phyloP scores from a whole-genome alignment of 2,329 filamentous ascomycete genomes.

The Leptographium procerum region DNA sequence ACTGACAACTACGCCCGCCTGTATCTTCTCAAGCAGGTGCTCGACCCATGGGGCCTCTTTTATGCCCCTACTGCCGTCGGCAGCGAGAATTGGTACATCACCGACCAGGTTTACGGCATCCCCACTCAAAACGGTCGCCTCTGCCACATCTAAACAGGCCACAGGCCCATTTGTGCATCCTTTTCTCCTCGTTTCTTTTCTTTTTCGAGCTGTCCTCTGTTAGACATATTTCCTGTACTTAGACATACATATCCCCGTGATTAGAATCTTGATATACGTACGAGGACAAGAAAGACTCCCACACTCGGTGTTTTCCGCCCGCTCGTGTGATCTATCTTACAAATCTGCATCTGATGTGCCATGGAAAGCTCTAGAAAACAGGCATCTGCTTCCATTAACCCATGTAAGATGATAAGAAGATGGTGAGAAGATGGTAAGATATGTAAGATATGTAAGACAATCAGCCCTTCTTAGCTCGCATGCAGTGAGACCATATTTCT shows the following conservation, averaged over 20 bases:
- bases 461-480: not conserved
- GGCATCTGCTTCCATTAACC: not conserved
- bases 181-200: not conserved
- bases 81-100: slow-evolving; percentile 15
- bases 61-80: slow-evolving; percentile 15
- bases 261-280: not conserved
- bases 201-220: too few species aligned
- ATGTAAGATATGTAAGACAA: not conserved
- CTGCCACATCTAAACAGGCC: slow-evolving; percentile 1
- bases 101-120: slow-evolving; percentile 11
- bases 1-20: slow-evolving; percentile 19
- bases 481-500: not conserved
- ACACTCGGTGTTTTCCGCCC: not conserved
- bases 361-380: not conserved
- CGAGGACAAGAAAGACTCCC: not conserved
- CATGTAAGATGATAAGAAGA: not conserved
- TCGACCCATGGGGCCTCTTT: slow-evolving; percentile 22
- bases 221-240: not conserved
- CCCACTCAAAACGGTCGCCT: slow-evolving; percentile 14
- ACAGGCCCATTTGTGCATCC: not conserved
- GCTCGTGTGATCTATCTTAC: too few species aligned
- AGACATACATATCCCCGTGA: not conserved
- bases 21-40: slow-evolving; percentile 19
- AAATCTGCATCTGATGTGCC: not conserved
- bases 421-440: too few species aligned